These are phyloP conservation scores for Geranium incanum DNA, from an alignment of 441 rosid species.

Conservation along the genomic window DNA sequence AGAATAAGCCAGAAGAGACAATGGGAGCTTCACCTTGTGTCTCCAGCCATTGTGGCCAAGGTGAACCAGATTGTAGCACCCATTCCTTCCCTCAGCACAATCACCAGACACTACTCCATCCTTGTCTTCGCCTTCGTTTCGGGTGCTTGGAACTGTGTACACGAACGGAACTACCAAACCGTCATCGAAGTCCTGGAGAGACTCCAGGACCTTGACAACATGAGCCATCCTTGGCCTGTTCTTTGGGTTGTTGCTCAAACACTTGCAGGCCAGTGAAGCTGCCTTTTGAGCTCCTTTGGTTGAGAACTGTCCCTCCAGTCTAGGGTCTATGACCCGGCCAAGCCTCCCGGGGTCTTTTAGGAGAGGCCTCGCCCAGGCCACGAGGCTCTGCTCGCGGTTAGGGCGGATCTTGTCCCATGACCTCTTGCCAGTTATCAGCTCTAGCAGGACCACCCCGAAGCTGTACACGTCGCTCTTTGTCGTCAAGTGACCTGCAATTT, in stretches of 20 bases:
- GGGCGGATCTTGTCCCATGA: constrained; percentile 54
- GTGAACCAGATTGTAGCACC: background rate
- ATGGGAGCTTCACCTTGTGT: background rate
- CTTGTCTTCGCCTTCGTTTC: background rate
- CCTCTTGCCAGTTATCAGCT: constrained; percentile 47
- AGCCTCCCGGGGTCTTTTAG: constrained; percentile 48
- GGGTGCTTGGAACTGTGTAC: constrained; percentile 38
- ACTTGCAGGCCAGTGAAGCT: constrained; percentile 50
- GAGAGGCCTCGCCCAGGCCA: constrained; percentile 56
- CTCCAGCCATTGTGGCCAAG: background rate
- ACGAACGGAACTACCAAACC: constrained; percentile 41
- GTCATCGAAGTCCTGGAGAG: constrained; percentile 44
- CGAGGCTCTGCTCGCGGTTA: constrained; percentile 48
- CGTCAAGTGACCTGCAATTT: constrained; percentile 47
- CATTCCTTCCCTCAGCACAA: background rate
- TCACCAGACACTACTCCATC: background rate
- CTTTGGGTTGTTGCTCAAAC: constrained; percentile 58
- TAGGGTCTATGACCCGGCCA: constrained; percentile 46
- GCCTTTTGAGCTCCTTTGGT: constrained; percentile 52
- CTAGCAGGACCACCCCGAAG: constrained; percentile 52
- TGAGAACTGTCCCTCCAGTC: constrained; percentile 65
- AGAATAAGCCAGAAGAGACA: background rate
- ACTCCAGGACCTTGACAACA: constrained; percentile 40
- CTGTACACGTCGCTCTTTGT: constrained; percentile 51
- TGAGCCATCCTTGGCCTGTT: constrained; percentile 45